These are phyloP conservation scores for Leccinum pellstonianum DNA, from an alignment of 768 basidiomycete species.

Conservation along the genomic window DNA sequence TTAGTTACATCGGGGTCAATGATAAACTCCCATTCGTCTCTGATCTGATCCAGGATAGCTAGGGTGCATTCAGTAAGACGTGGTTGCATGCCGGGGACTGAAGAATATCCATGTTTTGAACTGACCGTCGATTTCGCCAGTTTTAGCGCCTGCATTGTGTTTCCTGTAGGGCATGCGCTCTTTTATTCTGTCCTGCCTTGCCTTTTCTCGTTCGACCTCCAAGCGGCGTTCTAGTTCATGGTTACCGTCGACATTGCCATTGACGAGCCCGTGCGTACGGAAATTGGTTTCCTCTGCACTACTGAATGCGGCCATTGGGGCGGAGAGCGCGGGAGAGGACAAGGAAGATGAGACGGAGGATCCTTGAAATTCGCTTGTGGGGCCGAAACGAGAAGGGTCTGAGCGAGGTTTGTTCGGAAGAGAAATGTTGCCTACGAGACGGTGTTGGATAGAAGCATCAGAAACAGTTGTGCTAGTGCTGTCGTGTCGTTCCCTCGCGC, in stretches of 20 bases:
- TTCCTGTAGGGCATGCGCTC: constrained; percentile 63
- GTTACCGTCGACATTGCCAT: constrained; percentile 52
- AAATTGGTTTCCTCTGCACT: constrained; percentile 47
- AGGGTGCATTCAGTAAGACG: constrained; percentile 5
- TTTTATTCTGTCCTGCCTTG: constrained; percentile 65
- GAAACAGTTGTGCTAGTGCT: constrained; percentile 50
- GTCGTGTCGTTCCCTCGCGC: constrained; percentile 42
- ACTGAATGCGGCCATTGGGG: constrained; percentile 70
- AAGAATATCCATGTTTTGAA: constrained; percentile 9
- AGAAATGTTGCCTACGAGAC: constrained; percentile 29
- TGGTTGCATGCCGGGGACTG: background rate
- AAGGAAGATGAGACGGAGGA: constrained; percentile 35
- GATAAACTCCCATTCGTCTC: constrained; percentile 88
- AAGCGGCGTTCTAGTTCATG: constrained; percentile 57
- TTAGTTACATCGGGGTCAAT: constrained; percentile 71
- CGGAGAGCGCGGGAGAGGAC: constrained; percentile 45
- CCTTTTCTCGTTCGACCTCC: constrained; percentile 62
- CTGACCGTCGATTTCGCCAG: constrained; percentile 86
- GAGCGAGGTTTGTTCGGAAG: constrained; percentile 16
- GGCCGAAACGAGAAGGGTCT: constrained; percentile 18
- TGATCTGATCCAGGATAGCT: constrained; percentile 86
- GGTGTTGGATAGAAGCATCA: constrained; percentile 39
- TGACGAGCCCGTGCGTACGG: constrained; percentile 53
- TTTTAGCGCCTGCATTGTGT: constrained; percentile 51
- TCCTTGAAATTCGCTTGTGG: constrained; percentile 14